These are phyloP conservation scores for Rhodamnia rubescens DNA, from an alignment of 345 rosid genomes.

Conservation along the genomic window DNA sequence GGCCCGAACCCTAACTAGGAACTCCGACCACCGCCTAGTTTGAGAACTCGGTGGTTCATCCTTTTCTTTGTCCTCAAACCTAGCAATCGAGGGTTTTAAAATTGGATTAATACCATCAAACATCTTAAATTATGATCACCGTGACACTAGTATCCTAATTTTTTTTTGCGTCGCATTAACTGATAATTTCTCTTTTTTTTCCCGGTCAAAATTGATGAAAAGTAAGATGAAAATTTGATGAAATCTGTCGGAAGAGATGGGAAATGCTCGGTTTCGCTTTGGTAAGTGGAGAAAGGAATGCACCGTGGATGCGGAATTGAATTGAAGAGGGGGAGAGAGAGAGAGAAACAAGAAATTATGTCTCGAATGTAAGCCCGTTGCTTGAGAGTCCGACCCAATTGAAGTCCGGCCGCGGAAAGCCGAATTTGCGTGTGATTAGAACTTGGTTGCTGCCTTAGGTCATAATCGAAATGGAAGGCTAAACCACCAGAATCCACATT, in stretches of 20 bases:
- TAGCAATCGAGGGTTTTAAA: background rate
- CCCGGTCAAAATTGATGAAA: too few species aligned
- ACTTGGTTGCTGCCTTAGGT: background rate
- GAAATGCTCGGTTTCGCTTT: background rate
- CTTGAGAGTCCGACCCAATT: background rate
- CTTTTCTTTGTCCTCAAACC: background rate
- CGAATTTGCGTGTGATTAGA: background rate
- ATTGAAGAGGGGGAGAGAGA: too few species aligned
- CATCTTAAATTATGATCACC: fast-evolving
- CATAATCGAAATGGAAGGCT: background rate
- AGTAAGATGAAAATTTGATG: background rate
- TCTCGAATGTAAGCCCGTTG: background rate
- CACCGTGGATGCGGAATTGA: background rate
- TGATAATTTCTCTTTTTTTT: background rate
- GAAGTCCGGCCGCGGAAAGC: background rate
- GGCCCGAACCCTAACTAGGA: background rate
- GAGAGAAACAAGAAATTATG: background rate
- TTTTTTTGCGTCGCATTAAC: background rate
- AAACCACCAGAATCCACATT: background rate
- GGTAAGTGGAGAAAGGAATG: background rate
- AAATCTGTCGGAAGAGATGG: background rate
- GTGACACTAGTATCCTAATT: background rate
- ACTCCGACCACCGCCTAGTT: fast-evolving
- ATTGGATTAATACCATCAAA: background rate
- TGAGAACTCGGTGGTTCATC: background rate